Evolutionary conservation across 345 rosid species (phyloP).

Genomic region (Ceriops zippeliana): DNA sequence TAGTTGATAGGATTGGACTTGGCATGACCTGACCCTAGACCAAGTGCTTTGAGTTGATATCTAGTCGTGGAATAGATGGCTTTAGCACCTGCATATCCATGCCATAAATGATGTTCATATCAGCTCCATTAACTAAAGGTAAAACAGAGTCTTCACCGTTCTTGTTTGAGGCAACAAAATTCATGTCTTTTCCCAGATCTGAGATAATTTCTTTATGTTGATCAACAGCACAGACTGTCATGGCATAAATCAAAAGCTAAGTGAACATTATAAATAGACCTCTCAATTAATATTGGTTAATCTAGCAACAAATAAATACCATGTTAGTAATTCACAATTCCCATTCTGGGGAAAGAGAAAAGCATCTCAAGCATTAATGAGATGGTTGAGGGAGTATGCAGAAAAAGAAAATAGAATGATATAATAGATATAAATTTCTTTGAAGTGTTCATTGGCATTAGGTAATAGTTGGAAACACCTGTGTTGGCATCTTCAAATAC

Average conservation of each 20-base stretch:
- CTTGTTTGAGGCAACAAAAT: conserved; percentile 20
- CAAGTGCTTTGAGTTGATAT: conserved; percentile 10
- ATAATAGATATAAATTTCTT: neutral
- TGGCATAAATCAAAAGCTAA: neutral
- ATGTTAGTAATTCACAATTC: neutral
- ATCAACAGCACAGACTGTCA: conserved; percentile 19
- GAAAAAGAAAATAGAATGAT: neutral
- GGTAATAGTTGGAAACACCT: conserved; percentile 18
- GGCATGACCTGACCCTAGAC: conserved; percentile 12
- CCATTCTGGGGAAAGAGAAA: no score
- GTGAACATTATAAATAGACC: conserved; percentile 6
- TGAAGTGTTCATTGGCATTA: neutral
- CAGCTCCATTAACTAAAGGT: conserved; percentile 9
- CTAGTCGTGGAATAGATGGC: conserved; percentile 7
- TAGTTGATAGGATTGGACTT: conserved; percentile 11
- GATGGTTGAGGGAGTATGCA: neutral
- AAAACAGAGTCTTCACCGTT: conserved; percentile 15
- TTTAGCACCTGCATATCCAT: conserved; percentile 18
- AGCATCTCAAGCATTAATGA: neutral
- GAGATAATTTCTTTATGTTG: conserved; percentile 17
- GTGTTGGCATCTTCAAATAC: conserved; percentile 15
- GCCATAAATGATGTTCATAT: conserved; percentile 2
- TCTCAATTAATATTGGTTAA: neutral
- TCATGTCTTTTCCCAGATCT: conserved; percentile 15
- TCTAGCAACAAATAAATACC: neutral